Evolutionary conservation across 495 filamentous ascomycete species (phyloP), one percentile per base, ranked within the genome.

Genomic region (Neurospora sp.): DNA sequence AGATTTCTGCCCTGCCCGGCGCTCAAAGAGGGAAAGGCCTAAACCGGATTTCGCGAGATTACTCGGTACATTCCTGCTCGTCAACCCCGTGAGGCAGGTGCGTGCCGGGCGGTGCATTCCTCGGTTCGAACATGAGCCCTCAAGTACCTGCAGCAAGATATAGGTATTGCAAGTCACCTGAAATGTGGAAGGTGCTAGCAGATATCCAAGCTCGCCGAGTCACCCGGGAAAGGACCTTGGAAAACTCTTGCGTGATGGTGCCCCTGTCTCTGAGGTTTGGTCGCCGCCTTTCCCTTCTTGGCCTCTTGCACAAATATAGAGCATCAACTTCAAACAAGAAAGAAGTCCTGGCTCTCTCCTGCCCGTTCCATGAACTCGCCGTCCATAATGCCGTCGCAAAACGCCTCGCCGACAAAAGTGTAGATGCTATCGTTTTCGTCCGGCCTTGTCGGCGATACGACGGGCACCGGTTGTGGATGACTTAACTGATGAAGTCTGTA

Each of bases 361-460:
- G 27, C 72, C n/a, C 12, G 61, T 0, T 40, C 18, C 12, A 74
- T 8, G 6, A 74, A 45, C 70, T 76, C 75, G 16, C 71, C 71
- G 22, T 76, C 71, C 73, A 76, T 76, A 4, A 74, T 71, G 2
- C 73, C 75, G 40, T 74, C 68, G 39, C 73, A 74, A 44, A 69
- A 76, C 3, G 75, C 73, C 31, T 76, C 73, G 6, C 75, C 75
- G 3, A 74, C 16, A 38, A 76, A 71, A 9, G 37, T 18, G 44
- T 41, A 72, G 31, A 40, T 69, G 14, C n/a, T n/a, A 9, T 72
- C 40, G 31, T 72, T 41, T 12, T 9, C 53, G 1, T 59, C 40
- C 48, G 53, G 53, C 22, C 53, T 61, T 31, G 6, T 61, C 10
- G 53, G 53, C 6, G 3, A 31, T 4, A 37, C 6, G 2, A 18